Evolutionary conservation across 192 early-diverging fungal species (phyloP), one percentile per base, ranked within the genome.

Genomic region (Powellomyces hirtus): DNA sequence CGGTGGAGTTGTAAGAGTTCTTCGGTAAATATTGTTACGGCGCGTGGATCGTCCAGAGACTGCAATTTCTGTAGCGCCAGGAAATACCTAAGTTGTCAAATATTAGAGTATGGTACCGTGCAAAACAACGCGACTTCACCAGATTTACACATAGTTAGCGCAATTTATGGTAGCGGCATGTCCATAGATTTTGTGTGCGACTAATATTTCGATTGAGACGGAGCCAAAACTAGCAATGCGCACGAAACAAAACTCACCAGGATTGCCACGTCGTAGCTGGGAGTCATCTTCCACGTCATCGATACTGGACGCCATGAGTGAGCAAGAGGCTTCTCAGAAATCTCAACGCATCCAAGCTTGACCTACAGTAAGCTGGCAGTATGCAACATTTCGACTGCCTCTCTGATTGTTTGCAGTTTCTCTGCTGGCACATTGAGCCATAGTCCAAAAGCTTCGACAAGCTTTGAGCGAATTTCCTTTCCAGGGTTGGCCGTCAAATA

Each of bases 261-360:
- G 96, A 85, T 40, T 89, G 0, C 97, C 97, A 64, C 97, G 76
- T 57, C 97, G 83, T 52, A 99, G 69, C 24, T 86, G 84, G 0
- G 94, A 96, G 58, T 87, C 89, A 66, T 99, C 97, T 74, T 99
- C 92, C 11, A 99, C 91, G 66, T 99, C 97, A 74, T 99, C 97
- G 27, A 99, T 89, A 50, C 90, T 92, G 68, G 26, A 45, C 33
- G 2, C 26, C n/a, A n/a, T n/a, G n/a, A n/a, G n/a, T n/a, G n/a
- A n/a, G n/a, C n/a, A n/a, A n/a, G n/a, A n/a, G n/a, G n/a, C n/a
- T n/a, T n/a, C n/a, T n/a, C n/a, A n/a, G n/a, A n/a, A n/a, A n/a
- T n/a, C n/a, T n/a, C n/a, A n/a, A n/a, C n/a, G n/a, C n/a, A n/a
- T n/a, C n/a, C n/a, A n/a, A n/a, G n/a, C n/a, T 4, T 4, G 53